Conservation (phyloP, 2,329 filamentous ascomycete genomes). For the Verticillium zaregamsianum region DNA sequence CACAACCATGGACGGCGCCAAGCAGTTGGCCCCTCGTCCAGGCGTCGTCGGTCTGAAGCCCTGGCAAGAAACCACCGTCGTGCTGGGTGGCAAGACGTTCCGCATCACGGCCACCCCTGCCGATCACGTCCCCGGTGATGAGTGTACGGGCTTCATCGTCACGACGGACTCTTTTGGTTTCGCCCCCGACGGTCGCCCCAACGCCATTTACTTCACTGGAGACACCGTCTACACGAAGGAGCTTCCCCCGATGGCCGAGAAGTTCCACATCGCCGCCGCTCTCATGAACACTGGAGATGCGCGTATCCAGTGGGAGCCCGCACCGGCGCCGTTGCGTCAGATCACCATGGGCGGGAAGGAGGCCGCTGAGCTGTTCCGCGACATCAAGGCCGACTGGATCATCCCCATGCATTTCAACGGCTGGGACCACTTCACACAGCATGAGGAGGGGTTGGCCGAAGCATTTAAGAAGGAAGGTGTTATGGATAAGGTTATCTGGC, state of each 20-base stretch:
- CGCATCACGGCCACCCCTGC: constrained; percentile 37
- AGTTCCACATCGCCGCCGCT: constrained; percentile 31
- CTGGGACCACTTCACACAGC: constrained; percentile 39
- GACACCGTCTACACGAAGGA: constrained; percentile 44
- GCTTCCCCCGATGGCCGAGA: constrained; percentile 25
- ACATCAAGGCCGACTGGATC: constrained; percentile 33
- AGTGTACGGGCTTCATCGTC: constrained; percentile 41
- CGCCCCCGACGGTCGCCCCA: constrained; percentile 28
- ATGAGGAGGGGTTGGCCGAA: constrained; percentile 20
- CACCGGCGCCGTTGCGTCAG: constrained; percentile 20
- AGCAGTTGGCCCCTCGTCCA: constrained; percentile 36
- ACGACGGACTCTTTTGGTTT: constrained; percentile 30
- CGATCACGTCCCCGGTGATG: constrained; percentile 36
- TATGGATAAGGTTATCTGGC: constrained; percentile 27
- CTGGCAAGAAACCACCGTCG: constrained; percentile 28
- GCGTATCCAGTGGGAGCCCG: neutral
- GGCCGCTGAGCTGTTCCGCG: constrained; percentile 31
- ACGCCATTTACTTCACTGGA: constrained; percentile 44
- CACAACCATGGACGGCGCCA: constrained; percentile 39
- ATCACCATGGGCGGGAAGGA: constrained; percentile 41
- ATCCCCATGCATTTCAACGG: constrained; percentile 44
- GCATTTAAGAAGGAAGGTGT: constrained; percentile 30
- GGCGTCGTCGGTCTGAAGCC: constrained; percentile 32
- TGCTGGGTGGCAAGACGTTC: constrained; percentile 27
- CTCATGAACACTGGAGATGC: constrained; percentile 38